Evolutionary conservation across 2,329 filamentous ascomycete species (phyloP).

Genomic region (Trichoderma arundinaceum): DNA sequence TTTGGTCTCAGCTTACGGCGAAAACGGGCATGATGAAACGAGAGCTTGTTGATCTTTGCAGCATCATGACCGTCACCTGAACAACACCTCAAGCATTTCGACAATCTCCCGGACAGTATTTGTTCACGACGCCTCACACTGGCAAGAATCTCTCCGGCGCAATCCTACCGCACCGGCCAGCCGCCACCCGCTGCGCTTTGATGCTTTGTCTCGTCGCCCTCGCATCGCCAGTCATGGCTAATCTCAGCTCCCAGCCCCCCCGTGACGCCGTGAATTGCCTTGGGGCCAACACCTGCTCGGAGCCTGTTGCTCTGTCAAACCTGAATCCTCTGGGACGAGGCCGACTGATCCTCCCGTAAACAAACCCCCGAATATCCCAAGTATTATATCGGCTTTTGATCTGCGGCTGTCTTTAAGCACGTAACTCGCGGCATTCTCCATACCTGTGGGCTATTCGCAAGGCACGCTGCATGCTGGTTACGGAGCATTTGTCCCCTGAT

Average conservation of each 20-base stretch:
- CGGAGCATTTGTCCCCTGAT: slow-evolving; percentile 17
- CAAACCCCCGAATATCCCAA: neutral
- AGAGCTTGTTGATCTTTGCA: neutral
- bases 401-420: neutral
- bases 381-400: neutral
- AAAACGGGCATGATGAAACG: neutral
- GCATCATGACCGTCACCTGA: neutral
- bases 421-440: neutral
- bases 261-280: neutral
- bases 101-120: neutral
- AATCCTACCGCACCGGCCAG: slow-evolving; percentile 11
- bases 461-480: neutral
- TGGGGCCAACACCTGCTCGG: neutral
- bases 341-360: neutral
- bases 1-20: neutral
- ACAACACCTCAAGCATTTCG: neutral
- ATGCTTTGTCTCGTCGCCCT: neutral
- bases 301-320: slow-evolving; percentile 3
- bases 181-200: slow-evolving; percentile 7
- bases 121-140: slow-evolving; percentile 4
- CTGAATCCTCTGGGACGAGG: neutral
- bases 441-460: slow-evolving; percentile 2
- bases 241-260: slow-evolving; percentile 3
- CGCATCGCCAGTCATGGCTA: neutral
- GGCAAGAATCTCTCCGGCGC: neutral